phyloP scores from a whole-genome alignment of 768 basidiomycete genomes.

The Trametopsis cervina region DNA sequence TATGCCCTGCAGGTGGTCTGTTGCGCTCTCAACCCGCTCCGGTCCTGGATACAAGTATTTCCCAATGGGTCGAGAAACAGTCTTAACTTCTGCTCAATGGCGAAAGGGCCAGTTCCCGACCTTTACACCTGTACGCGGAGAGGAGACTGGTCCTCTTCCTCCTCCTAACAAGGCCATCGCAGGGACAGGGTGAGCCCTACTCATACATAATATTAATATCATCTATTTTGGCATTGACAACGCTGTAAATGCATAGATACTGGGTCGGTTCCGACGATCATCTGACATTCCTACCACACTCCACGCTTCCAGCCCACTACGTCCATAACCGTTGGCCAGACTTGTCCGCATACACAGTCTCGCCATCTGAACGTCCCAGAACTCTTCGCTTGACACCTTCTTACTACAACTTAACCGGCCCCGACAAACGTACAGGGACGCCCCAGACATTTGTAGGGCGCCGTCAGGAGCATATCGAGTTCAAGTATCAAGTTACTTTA shows the following conservation, averaged over 20 bases:
- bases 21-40: constrained; percentile 2
- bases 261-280: not conserved
- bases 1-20: constrained; percentile 2
- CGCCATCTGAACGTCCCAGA: not conserved
- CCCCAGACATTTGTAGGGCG: constrained; percentile 2
- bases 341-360: constrained; percentile 1
- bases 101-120: constrained; percentile 5
- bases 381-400: constrained; percentile 1
- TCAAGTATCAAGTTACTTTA: not conserved
- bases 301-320: not conserved
- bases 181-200: not conserved
- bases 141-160: constrained; percentile 3
- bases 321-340: constrained; percentile 6
- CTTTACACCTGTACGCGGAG: not conserved
- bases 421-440: not conserved
- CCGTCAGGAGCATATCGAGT: constrained; percentile 2
- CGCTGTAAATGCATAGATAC: not conserved
- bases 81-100: constrained; percentile 2
- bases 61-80: constrained; percentile 10
- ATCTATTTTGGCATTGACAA: too few species aligned
- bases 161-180: not conserved
- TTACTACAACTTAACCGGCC: not conserved
- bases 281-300: not conserved
- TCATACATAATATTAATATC: too few species aligned
- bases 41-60: constrained; percentile 3